Conservation (phyloP, 169 alveolate species). For the Theileria orientalis region DNA sequence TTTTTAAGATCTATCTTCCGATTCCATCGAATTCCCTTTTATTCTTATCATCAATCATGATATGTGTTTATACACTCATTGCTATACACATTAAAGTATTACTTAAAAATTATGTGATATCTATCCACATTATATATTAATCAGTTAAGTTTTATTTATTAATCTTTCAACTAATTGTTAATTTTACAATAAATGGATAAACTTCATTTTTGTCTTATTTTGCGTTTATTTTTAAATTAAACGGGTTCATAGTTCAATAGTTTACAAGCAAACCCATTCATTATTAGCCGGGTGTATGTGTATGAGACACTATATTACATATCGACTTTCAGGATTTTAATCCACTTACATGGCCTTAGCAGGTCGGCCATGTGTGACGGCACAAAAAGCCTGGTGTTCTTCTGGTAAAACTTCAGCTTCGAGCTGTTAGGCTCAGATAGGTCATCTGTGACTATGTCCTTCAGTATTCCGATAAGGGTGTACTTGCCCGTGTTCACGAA, state of each 20-base stretch:
- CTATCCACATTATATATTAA: too few relatives aligned
- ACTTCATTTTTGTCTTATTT: too few relatives aligned
- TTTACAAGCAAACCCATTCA: constrained; percentile 1
- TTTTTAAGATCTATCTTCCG: not conserved
- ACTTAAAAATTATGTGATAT: too few relatives aligned
- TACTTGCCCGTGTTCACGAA: constrained; percentile 18
- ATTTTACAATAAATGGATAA: too few relatives aligned
- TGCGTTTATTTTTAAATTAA: too few relatives aligned
- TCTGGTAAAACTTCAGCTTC: constrained; percentile 28
- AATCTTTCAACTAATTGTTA: too few relatives aligned
- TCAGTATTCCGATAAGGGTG: constrained; percentile 50
- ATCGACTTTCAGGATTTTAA: constrained; percentile 44
- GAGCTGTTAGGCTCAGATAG: constrained; percentile 47
- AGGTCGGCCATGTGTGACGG: constrained; percentile 53
- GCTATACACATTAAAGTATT: too few relatives aligned
- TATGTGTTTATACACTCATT: not conserved
- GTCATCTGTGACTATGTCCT: constrained; percentile 66
- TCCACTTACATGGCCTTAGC: constrained; percentile 50
- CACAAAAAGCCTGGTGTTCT: constrained; percentile 37
- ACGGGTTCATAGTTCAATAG: too few relatives aligned
- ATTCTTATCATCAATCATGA: not conserved
- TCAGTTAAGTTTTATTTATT: too few relatives aligned
- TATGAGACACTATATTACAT: too few relatives aligned
- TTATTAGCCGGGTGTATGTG: too few relatives aligned
- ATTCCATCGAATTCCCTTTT: not conserved